Evolutionary conservation across 2,329 filamentous ascomycete species (phyloP).

Genomic region (Pseudocercospora eumusae): DNA sequence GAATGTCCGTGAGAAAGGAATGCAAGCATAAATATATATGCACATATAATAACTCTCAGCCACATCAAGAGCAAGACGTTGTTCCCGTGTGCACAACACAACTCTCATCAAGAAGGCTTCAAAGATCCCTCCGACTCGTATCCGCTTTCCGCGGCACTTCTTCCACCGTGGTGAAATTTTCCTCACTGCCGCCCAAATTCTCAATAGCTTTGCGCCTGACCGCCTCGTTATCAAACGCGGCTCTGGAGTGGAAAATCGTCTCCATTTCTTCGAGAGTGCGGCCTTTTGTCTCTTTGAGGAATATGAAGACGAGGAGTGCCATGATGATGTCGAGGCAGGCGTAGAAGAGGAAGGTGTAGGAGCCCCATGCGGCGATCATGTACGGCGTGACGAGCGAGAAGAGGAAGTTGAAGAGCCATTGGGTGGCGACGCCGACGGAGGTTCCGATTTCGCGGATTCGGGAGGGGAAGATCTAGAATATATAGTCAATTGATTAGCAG

Average conservation of each 20-base stretch:
- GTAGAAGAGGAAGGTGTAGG: constrained; percentile 50
- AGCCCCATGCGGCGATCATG: constrained; percentile 54
- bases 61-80: not conserved
- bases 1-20: no score
- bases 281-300: constrained; percentile 43
- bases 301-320: constrained; percentile 43
- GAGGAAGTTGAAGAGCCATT: constrained; percentile 57
- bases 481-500: constrained; percentile 40
- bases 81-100: not conserved
- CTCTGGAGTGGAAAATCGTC: constrained; percentile 31
- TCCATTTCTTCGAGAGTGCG: constrained; percentile 42
- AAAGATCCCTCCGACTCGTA: not conserved
- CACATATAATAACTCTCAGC: no score
- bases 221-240: constrained; percentile 34
- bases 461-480: constrained; percentile 54
- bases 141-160: not conserved
- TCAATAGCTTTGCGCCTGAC: constrained; percentile 25
- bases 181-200: constrained; percentile 17
- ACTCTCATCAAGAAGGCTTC: constrained; percentile 36
- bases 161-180: constrained; percentile 17
- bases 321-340: constrained; percentile 50
- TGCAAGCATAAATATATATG: no score
- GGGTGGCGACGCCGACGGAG: constrained; percentile 52
- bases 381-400: constrained; percentile 53
- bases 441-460: constrained; percentile 54